Base-by-base conservation (phyloP, 179 eudicot species). In the Silene coronaria region DNA sequence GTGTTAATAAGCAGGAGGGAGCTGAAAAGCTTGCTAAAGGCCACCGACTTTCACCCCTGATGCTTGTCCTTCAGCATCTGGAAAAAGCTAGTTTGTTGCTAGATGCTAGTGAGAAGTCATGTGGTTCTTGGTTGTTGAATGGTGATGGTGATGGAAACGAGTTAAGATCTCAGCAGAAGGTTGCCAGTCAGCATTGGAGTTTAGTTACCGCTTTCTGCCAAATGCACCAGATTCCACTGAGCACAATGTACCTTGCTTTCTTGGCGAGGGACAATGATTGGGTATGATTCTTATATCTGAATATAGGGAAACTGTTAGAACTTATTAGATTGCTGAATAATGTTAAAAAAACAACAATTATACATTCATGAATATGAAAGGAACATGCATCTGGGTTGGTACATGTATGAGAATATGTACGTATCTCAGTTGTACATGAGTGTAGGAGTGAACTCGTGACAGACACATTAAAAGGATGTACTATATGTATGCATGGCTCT, bases 261-360 rank as follows among this genome's bases (percentile, higher is more conserved):
- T 86, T 94, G 82, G 97, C 97, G 30, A 88, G 88, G 84, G 98
- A 92, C 80, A 90, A 94, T 76, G 98, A 94, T 77, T 94, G 98
- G 98, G 98, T 94, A 90, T 72, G 84, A 45, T 72, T 53, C 58
- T 23, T 38, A 24, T 71, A 76, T n/a, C 73, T 71, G 7, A 42
- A 60, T 65, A 28, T 55, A 27, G 58, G n/a, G 58, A 53, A 5
- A 53, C 58, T 17, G 58, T 53, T 53, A 0, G 58, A 53, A 42
- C 21, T 53, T n/a, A 53, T 17, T 53, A 53, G 21, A 53, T n/a
- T 53, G 58, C 58, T 14, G 21, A 14, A 53, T 53, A 51, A 51
- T 51, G 57, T 48, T 48, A 48, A 48, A 51, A 42, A 42, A 42
- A 11, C 1, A 42, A n/a, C n/a, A n/a, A n/a, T 42, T 42, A 42